A percentile compares a stretch with the other conserved stretches of the same genome.
Conservation (phyloP, 192 early-diverging fungal species). For the Piromyces finnis region DNA sequence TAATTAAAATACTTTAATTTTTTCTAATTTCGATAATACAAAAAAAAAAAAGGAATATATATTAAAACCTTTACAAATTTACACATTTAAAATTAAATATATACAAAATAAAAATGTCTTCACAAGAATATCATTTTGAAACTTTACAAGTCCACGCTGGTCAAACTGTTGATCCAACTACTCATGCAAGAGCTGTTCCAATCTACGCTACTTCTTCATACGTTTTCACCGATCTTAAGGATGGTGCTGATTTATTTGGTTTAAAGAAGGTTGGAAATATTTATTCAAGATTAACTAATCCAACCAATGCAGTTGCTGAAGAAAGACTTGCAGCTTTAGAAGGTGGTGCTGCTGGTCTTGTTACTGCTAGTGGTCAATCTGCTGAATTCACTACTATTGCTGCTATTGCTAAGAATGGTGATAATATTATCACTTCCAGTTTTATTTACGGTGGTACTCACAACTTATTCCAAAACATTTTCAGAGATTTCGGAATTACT, state of each 20-base stretch:
- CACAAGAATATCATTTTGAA: conserved; percentile 29
- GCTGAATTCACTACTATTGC: conserved; percentile 71
- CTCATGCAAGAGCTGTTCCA: conserved; percentile 70
- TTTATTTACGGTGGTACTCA: conserved; percentile 19
- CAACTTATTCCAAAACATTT: conserved; percentile 2
- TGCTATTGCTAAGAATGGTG: conserved; percentile 58
- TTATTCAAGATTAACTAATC: conserved; percentile 72
- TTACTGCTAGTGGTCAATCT: conserved; percentile 51
- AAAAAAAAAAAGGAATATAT: no score
- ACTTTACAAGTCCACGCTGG: conserved; percentile 88
- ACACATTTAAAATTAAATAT: no score
- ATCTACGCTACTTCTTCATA: conserved; percentile 82
- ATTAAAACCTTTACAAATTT: no score
- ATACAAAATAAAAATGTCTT: neutral
- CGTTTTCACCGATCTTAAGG: conserved; percentile 62
- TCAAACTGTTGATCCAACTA: conserved; percentile 38
- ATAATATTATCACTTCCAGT: conserved; percentile 73
- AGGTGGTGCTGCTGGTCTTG: conserved; percentile 58
- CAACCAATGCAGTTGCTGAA: conserved; percentile 78
- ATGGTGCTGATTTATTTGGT: conserved; percentile 69
- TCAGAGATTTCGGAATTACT: conserved; percentile 51
- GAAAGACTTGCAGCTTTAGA: conserved; percentile 82
- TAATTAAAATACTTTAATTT: no score
- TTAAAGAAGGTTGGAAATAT: conserved; percentile 59
- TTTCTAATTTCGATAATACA: no score